Evolutionary conservation across 371 early-diverging fungal genomes (phyloP).

Genomic region (Apophysomyces trapeziformis): DNA sequence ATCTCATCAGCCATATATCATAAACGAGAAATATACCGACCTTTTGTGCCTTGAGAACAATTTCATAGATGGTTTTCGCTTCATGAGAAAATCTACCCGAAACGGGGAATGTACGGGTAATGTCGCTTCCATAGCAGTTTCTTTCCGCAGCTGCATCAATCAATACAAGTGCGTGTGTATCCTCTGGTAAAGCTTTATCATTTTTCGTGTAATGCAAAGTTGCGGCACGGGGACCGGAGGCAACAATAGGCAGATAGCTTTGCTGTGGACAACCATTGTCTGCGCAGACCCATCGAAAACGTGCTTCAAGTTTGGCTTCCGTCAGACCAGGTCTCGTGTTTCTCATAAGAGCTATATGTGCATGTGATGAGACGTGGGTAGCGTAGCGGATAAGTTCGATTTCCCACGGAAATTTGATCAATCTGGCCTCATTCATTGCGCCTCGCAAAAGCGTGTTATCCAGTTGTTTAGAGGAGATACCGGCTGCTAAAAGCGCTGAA

Average conservation of each 20-base stretch:
- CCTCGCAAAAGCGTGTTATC: conserved; percentile 11
- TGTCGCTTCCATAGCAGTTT: conserved; percentile 85
- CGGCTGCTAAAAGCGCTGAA: conserved; percentile 8
- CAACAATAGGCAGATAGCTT: conserved; percentile 67
- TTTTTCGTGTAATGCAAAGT: conserved; percentile 64
- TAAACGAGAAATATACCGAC: conserved; percentile 21
- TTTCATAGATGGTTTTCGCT: conserved; percentile 78
- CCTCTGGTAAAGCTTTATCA: conserved; percentile 38
- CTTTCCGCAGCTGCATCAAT: conserved; percentile 90
- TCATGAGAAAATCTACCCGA: conserved; percentile 75
- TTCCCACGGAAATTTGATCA: conserved; percentile 60
- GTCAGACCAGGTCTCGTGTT: conserved; percentile 41
- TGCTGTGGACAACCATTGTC: conserved; percentile 49
- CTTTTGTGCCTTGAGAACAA: conserved; percentile 85
- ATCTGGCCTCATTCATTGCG: conserved; percentile 53
- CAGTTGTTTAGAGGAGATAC: background rate
- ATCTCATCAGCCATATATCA: background rate
- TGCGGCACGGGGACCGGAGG: conserved; percentile 58
- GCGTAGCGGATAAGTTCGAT: conserved; percentile 46
- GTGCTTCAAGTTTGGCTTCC: conserved; percentile 60
- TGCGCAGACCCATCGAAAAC: conserved; percentile 60
- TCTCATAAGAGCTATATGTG: conserved; percentile 37
- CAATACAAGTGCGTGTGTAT: conserved; percentile 60
- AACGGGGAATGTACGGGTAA: conserved; percentile 89
- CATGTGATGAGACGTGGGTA: conserved; percentile 48